Base-by-base conservation (phyloP, 2,329 filamentous ascomycete genomes). In the Colletotrichum acutatum region DNA sequence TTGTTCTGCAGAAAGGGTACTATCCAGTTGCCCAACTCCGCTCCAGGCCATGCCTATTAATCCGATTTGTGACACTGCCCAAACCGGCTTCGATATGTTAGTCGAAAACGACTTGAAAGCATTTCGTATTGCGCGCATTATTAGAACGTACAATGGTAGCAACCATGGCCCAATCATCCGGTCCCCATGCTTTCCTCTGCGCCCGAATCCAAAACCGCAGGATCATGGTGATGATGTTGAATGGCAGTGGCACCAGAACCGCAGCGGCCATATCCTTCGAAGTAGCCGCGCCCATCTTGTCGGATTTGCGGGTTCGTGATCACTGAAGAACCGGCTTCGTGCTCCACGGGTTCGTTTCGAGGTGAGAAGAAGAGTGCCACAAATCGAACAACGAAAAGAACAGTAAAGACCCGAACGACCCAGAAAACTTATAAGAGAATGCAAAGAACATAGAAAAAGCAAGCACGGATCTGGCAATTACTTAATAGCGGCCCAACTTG, bases 121-220 rank as follows among this genome's bases (percentile, higher is more conserved):
- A 12, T 5, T 26, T 4, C 14, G 14, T 5, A 14, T 14, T 8
- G 14, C 4, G 22, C 19, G 42, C 42, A 49, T 49, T 7, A 49
- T 19, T 16, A 12, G 14, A 30, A 72, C 70, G 3, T 72, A 72
- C 70, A 22, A 72, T 66, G 4, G 70, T 72, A 19, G 66, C 70
- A 11, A 70, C 60, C 70, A 72, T 72, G 2, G 70, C 70, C 70
- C 70, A 72, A 22, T 72, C 70, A n/a, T 72, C 70, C 16, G 70
- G 70, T 16, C 70, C 70, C 70, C 70, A 72, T 6, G 70, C 70
- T 34, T 72, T 72, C 26, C 70, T 70, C 34, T 72, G 70, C 22
- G 70, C 65, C 28, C 70, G 53, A 6, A 72, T 70, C 56, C 67
- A 65, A 14, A 72, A 72, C 22, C 70, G 60, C 34, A 72, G 24